These are phyloP conservation scores for Schwanniomyces occidentalis DNA, from an alignment of 805 yeast species.

Conservation along the genomic window DNA sequence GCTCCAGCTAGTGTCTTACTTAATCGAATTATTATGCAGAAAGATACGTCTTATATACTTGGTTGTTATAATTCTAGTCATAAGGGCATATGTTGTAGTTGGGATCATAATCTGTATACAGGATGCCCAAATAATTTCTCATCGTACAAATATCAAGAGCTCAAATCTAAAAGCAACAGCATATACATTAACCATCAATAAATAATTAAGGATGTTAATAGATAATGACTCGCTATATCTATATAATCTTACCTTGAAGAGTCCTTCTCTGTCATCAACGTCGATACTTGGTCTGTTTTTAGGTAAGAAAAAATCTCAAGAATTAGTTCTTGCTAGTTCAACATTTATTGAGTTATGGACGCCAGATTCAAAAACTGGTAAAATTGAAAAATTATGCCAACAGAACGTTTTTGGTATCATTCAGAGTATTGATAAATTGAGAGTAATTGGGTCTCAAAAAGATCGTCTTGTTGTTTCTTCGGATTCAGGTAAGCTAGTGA, in stretches of 20 bases:
- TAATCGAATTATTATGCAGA: too few relatives aligned
- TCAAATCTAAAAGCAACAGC: too few relatives aligned
- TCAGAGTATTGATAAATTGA: conserved; percentile 51
- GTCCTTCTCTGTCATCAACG: conserved; percentile 52
- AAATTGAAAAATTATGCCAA: conserved; percentile 40
- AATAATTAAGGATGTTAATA: conserved; percentile 11
- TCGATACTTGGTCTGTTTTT: conserved; percentile 72
- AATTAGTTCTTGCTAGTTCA: conserved; percentile 58
- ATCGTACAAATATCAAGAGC: too few relatives aligned
- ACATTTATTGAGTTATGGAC: conserved; percentile 54
- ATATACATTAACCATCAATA: too few relatives aligned
- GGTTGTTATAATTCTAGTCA: too few relatives aligned
- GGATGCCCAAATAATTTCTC: too few relatives aligned
- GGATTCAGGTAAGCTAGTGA: conserved; percentile 72
- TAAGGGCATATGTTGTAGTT: too few relatives aligned
- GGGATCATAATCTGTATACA: too few relatives aligned
- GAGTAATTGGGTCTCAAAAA: conserved; percentile 50
- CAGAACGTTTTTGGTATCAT: conserved; percentile 61
- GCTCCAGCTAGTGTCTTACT: too few relatives aligned
- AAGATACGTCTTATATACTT: too few relatives aligned
- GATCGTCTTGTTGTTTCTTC: conserved; percentile 70
- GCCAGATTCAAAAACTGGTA: conserved; percentile 57
- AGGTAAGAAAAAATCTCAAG: conserved; percentile 54
- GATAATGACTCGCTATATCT: conserved; percentile 43
- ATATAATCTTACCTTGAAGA: conserved; percentile 71